These are phyloP conservation scores for Xerocomus potaroensis DNA, from an alignment of 768 basidiomycete genomes.

Conservation along the genomic window DNA sequence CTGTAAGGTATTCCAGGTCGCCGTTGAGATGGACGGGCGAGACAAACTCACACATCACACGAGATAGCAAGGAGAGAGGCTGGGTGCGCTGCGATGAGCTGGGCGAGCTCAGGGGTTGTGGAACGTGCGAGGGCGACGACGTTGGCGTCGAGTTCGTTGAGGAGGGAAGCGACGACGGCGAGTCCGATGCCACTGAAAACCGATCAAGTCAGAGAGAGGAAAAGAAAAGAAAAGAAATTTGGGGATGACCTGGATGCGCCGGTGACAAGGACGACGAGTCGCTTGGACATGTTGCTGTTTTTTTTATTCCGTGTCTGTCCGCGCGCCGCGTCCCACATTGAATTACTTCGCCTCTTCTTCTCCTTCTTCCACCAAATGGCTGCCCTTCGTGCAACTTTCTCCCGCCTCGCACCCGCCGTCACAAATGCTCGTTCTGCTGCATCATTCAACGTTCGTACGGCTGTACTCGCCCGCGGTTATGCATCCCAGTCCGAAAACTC, in stretches of 20 bases:
- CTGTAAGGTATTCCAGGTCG: slow-evolving; percentile 35
- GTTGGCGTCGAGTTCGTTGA: slow-evolving; percentile 55
- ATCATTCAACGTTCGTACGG: slow-evolving; percentile 39
- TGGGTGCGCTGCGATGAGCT: slow-evolving; percentile 40
- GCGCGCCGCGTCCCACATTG: slow-evolving; percentile 10
- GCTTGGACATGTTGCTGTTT: slow-evolving; percentile 34
- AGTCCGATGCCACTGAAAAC: slow-evolving; percentile 69
- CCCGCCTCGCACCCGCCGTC: slow-evolving; percentile 55
- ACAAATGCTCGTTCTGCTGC: slow-evolving; percentile 39
- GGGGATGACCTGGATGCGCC: slow-evolving; percentile 73
- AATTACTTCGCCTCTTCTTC: slow-evolving; percentile 6
- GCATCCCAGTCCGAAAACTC: slow-evolving; percentile 54
- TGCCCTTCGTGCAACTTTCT: slow-evolving; percentile 52
- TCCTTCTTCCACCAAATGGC: slow-evolving; percentile 43
- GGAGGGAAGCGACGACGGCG: slow-evolving; percentile 64
- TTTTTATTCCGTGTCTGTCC: slow-evolving; percentile 20
- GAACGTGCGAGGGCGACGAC: slow-evolving; percentile 79
- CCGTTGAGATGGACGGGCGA: not conserved
- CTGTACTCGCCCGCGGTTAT: slow-evolving; percentile 52
- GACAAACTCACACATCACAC: slow-evolving; percentile 69
- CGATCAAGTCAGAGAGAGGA: not conserved
- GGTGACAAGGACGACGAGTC: slow-evolving; percentile 69
- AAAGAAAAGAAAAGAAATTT: slow-evolving; percentile 4
- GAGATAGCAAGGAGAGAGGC: slow-evolving; percentile 47
- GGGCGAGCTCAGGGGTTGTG: slow-evolving; percentile 55